Conservation (phyloP, 805 yeast species). For the Monosporozyma servazzii region DNA sequence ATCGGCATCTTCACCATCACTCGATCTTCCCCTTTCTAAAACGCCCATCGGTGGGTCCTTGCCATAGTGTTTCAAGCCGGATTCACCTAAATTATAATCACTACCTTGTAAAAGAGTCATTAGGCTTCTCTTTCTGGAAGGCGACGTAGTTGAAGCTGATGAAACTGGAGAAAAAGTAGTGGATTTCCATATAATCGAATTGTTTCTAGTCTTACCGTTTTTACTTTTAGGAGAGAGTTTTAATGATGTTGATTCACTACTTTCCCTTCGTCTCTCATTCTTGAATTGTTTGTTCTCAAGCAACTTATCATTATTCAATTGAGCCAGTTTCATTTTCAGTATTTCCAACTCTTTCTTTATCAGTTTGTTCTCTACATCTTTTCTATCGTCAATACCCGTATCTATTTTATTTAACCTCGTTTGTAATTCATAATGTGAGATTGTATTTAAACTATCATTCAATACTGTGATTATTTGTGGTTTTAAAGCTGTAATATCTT, state of each 20-base stretch:
- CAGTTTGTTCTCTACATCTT: slow-evolving; percentile 18
- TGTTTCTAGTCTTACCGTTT: neutral
- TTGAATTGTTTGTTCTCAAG: neutral
- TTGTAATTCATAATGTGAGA: slow-evolving; percentile 28
- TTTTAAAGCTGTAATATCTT: neutral
- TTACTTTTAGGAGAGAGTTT: neutral
- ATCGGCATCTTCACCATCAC: neutral
- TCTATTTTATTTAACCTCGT: slow-evolving; percentile 22
- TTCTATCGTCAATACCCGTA: slow-evolving; percentile 17
- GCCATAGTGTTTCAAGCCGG: neutral
- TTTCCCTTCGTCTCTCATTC: neutral
- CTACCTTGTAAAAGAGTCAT: neutral
- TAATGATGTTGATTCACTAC: neutral
- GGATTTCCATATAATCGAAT: neutral
- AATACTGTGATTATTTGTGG: slow-evolving; percentile 16
- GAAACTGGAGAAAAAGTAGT: neutral
- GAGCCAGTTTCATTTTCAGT: neutral
- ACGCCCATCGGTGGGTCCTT: neutral
- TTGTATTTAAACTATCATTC: slow-evolving; percentile 21
- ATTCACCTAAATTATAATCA: neutral
- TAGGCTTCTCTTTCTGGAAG: neutral
- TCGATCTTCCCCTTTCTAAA: neutral
- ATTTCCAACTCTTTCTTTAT: slow-evolving; percentile 21
- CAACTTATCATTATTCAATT: neutral
- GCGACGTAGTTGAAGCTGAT: neutral